Base-by-base conservation (phyloP, 2,329 filamentous ascomycete species). In the Phyllosticta citribraziliensis region DNA sequence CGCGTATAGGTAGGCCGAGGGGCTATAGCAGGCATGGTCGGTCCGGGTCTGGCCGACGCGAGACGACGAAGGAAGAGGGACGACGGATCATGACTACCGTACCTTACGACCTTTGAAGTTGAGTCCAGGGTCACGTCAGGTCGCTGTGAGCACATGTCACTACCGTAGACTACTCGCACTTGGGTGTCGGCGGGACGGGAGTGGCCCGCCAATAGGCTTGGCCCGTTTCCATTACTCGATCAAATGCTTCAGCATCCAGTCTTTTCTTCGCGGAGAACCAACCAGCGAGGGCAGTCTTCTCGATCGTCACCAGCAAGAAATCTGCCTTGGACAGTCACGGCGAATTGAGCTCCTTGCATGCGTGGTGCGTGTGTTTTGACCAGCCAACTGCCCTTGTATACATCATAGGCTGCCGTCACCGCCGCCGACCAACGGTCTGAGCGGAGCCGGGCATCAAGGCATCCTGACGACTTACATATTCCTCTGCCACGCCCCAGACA, bases 161-260 rank as follows among this genome's bases (percentile, higher is more conserved):
- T 30, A n/a, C 22, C 22, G 22, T 22, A 22, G 22, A 22, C 22
- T 22, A 22, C 22, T 3, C 2, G 22, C 22, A 22, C 22, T 22
- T 22, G 33, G 22, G 5, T 14, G 53, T 19, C 20, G 35, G 25
- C 40, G 50, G 53, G 52, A 60, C 40, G 58, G 14, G 12, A 25
- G 11, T 50, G 53, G 58, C 40, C 40, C 40, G 54, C 53, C 35
- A 60, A 60, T 60, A 52, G 33, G 52, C 54, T 53, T 60, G 52
- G 58, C 52, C 47, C 57, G 60, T 62, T 62, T 62, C 60, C 55
- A 62, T 62, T 62, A 62, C 60, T 62, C 60, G 60, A 62, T 62
- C 60, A 61, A 61, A 52, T 61, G 59, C 40, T 47, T 47, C 40
- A 57, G 57, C 59, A 33, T 51, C 54, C 54, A 57, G 55, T 50